phyloP scores from a whole-genome alignment of 768 basidiomycete species.

The Pleurotus citrinopileatus region DNA sequence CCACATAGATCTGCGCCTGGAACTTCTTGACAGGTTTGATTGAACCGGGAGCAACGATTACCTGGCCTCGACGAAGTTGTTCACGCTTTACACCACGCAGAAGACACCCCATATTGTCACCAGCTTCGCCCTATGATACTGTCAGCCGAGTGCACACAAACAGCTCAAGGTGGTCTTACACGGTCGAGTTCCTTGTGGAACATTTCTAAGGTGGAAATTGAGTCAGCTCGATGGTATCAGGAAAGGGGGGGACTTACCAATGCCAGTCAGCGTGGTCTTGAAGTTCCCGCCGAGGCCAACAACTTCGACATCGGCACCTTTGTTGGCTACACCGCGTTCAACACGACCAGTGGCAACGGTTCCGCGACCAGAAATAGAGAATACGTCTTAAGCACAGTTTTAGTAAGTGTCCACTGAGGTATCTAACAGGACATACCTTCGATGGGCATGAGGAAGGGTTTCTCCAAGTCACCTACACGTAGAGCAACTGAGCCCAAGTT shows the following conservation, averaged over 20 bases:
- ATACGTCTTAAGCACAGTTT: conserved; percentile 57
- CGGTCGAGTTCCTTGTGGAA: conserved; percentile 99
- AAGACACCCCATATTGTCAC: conserved; percentile 98
- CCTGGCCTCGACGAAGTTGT: conserved; percentile 90
- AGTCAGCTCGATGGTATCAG: not conserved
- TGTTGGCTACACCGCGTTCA: conserved; percentile 88
- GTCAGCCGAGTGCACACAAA: conserved; percentile 2
- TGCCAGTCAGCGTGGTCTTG: conserved; percentile 95
- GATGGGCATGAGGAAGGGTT: conserved; percentile 94
- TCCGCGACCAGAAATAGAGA: conserved; percentile 97
- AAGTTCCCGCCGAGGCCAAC: conserved; percentile 77
- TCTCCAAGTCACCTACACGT: conserved; percentile 83
- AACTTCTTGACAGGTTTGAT: conserved; percentile 96
- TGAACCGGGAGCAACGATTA: conserved; percentile 83
- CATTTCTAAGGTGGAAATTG: conserved; percentile 66
- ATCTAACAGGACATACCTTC: conserved; percentile 52
- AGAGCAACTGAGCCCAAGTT: not conserved
- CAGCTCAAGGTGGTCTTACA: conserved; percentile 36
- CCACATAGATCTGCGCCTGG: conserved; percentile 86
- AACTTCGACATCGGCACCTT: conserved; percentile 93
- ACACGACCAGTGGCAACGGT: conserved; percentile 96
- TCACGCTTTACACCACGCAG: conserved; percentile 97
- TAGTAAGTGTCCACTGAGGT: not conserved
- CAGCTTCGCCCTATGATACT: conserved; percentile 77
- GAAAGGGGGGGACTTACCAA: conserved; percentile 48